phyloP scores from a whole-genome alignment of 768 basidiomycete species.

The Panaeolus papilionaceus region DNA sequence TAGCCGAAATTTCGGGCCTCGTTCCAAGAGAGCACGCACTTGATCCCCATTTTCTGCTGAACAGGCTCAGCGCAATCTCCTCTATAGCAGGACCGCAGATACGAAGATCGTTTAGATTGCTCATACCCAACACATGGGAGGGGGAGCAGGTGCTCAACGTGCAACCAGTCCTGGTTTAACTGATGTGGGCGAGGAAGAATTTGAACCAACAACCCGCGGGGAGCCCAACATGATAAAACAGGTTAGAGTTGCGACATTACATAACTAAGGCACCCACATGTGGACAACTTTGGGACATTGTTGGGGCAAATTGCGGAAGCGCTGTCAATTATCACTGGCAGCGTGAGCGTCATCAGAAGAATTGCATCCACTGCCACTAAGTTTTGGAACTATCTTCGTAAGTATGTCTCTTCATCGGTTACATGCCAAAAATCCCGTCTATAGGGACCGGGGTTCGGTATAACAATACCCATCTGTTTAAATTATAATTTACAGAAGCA shows the following conservation, averaged over 20 bases:
- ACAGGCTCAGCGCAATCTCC: neutral
- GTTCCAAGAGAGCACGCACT: neutral
- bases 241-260: neutral
- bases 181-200: neutral
- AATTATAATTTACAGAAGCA: no score
- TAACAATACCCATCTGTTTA: no score
- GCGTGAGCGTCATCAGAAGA: neutral
- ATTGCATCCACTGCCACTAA: neutral
- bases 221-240: neutral
- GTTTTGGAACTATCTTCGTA: no score
- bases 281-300: neutral
- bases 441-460: no score
- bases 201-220: neutral
- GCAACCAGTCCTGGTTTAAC: no score
- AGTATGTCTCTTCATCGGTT: no score
- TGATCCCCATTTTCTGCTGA: conserved; percentile 3
- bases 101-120: neutral
- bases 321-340: neutral
- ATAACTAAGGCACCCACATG: neutral
- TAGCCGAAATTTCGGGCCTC: neutral
- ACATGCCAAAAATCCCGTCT: no score
- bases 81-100: neutral
- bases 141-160: no score
- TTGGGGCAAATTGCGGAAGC: neutral
- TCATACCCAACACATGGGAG: neutral